Base-by-base conservation (phyloP, 441 rosid species). In the Pelargonium cotyledonis region DNA sequence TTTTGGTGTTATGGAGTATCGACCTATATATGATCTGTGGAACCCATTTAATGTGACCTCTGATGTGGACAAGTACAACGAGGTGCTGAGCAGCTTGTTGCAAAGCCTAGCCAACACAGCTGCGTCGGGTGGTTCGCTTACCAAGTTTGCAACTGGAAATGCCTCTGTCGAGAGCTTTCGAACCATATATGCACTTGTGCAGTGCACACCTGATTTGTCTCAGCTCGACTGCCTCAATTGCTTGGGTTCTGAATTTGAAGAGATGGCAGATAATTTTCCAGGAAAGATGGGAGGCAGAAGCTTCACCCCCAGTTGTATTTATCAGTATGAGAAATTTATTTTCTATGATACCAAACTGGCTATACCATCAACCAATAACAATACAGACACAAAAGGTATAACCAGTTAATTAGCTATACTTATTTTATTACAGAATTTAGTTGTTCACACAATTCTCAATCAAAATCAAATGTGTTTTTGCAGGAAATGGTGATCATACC, bases 191-290 rank as follows among this genome's bases (percentile, higher is more conserved):
- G 88, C 81, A 16, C 63, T 84, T 2, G 81, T 71, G 40, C 88
- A 86, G 63, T 89, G 95, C 61, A 80, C 85, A 4, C 82, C 83
- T 1, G 88, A 87, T 60, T 66, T 91, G 47, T 58, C 86, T 8
- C 46, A 55, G 61, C 23, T 29, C 12, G 72, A 76, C 0, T 90
- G 96, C 73, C 21, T 31, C 4, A 58, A 80, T 44, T 90, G 95
- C 75, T 40, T 85, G 11, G 72, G 66, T 8, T 57, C 8, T 1
- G 66, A 69, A 8, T 21, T 76, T 43, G 58, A 62, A 4, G 35
- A 35, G 38, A 79, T 83, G 26, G 80, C 84, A 8, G 12, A 4
- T 15, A 76, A 78, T 57, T 81, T 84, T 49, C 31, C 7, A 18
- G 80, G 85, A 10, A 78, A 63, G 12, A 2, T 16, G 2, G 82